Base-by-base conservation (phyloP, 805 yeast species). In the Wickerhamiella cacticola region DNA sequence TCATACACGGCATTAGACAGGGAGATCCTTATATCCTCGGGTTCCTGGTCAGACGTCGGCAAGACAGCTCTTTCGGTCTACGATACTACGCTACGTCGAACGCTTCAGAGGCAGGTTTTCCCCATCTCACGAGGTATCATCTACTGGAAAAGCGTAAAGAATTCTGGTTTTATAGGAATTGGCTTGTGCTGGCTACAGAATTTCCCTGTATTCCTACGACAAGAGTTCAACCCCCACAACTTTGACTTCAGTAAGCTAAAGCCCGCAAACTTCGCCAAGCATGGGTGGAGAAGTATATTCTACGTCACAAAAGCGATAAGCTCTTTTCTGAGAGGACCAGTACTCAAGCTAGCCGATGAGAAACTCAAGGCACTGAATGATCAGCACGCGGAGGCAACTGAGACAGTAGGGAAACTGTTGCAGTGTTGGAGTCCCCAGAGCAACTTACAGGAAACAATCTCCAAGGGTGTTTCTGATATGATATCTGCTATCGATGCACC, bases 21-120 rank as follows among this genome's bases (percentile, higher is more conserved):
- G 5, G 13, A 22, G 3, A 53, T 56, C 23, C 53, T 56, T 13
- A 49, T 57, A 13, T 41, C 50, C 2, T 48, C 46, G 13, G 57
- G 57, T 33, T 39, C 49, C 41, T 57, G 60, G 60, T 43, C 45
- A 5, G 59, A 55, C n/a, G 58, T 52, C 1, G 53, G 51, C 3
- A 26, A 45, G 18, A 55, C 59, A 1, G 51, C 56, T 8, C 43
- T 48, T 19, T 52, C 49, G 22, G 59, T 57, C 26, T 48, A 52
- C 29, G 39, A 49, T 9, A 12, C 44, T 13, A 44, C 51, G 2
- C 18, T 56, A n/a, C 28, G 36, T 3, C 41, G 42, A 7, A 46
- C 49, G 16, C 50, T 53, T 19, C 48, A 50, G n/a, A 35, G 43
- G 19, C 41, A 39, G n/a, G 55, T 56, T 18, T 15, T 57, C 8